Percentiles rank a stretch among this genome's conserved stretches.
Evolutionary conservation across 2,329 filamentous ascomycete genomes (phyloP).

Genomic region (Sclerotinia minor): DNA sequence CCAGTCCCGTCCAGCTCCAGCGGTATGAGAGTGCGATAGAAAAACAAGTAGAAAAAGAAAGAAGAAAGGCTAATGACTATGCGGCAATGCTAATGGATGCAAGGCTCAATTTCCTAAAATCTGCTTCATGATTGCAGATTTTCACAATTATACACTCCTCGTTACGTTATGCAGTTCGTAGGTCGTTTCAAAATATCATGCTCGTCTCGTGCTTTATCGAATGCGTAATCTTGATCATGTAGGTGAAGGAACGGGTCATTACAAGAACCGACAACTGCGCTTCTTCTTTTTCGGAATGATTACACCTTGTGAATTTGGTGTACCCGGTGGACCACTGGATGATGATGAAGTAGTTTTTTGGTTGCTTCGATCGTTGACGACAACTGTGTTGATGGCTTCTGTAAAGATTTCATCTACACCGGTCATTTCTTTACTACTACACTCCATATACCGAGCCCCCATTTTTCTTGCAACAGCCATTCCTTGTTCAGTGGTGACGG

Average conservation of each 20-base stretch:
- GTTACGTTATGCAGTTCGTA: slow-evolving; percentile 41
- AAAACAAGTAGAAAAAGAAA: slow-evolving; percentile 13
- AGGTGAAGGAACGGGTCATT: slow-evolving; percentile 36
- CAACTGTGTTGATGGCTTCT: slow-evolving; percentile 83
- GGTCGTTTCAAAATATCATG: slow-evolving; percentile 39
- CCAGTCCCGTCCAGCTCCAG: slow-evolving; percentile 13
- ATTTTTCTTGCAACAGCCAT: slow-evolving; percentile 87
- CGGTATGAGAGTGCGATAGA: slow-evolving; percentile 20
- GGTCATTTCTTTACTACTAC: slow-evolving; percentile 95
- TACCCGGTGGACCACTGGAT: slow-evolving; percentile 27
- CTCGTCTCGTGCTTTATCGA: slow-evolving; percentile 19
- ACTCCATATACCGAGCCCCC: slow-evolving; percentile 95
- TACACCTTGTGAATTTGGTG: slow-evolving; percentile 42
- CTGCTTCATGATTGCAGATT: slow-evolving; percentile 16
- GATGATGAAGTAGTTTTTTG: slow-evolving; percentile 31
- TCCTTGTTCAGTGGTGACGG: slow-evolving; percentile 89
- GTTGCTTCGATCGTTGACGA: slow-evolving; percentile 74
- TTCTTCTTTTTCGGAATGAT: slow-evolving; percentile 70
- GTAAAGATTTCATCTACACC: slow-evolving; percentile 98
- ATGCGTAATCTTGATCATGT: slow-evolving; percentile 16
- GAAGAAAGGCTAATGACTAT: slow-evolving; percentile 10
- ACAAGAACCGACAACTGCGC: slow-evolving; percentile 79
- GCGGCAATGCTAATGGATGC: slow-evolving; percentile 25
- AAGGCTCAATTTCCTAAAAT: slow-evolving; percentile 26
- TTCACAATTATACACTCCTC: slow-evolving; percentile 33